Evolutionary conservation across 1,139 yeast genomes (phyloP), one percentile per base, ranked within the genome.

Genomic region (Pichia sp.): DNA sequence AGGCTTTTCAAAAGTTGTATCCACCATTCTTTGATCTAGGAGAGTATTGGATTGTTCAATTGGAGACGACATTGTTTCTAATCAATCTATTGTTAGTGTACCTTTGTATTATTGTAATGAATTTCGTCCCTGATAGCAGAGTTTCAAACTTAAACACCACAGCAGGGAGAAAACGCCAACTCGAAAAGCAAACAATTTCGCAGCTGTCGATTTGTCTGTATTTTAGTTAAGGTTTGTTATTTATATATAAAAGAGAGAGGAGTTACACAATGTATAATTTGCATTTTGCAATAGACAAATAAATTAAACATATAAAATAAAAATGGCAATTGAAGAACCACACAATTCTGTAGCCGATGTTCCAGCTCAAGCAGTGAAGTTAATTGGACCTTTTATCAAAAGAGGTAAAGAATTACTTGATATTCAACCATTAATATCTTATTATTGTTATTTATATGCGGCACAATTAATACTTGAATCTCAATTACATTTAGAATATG

Each of bases 381-480:
- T 64, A 1, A 68, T 77, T 31, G 63, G 71, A 0, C 75, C 79
- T 0, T 79, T 63, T 55, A 65, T 79, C 28, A 65, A 69, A 3
- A 68, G 85, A 18, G 69, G 84, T n/a, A 60, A 61, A 10, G 86
- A 81, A 56, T 57, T 81, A 38, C 68, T 64, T n/a, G 50, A 58
- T 1, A 72, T 70, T 27, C 78, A 80, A 51, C 83, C 85, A 0
- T 65, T 78, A 11, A 72, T 81, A 33, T 69, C 83, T 28, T 81
- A 80, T 61, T 79, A 75, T 61, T 79, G 85, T 62, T 73, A 74
- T 60, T 62, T 77, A 38, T 80, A 82, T 57, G 86, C 86, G 0
- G 80, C 83, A 9, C 88, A 86, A 60, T 71, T 76, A 57, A 81
- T 87, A 7, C 67, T 87, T 32, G 73, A 72, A 43, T 66, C 75